Evolutionary conservation across 2,329 filamentous ascomycete genomes (phyloP).

Genomic region (Trichoderma harzianum): DNA sequence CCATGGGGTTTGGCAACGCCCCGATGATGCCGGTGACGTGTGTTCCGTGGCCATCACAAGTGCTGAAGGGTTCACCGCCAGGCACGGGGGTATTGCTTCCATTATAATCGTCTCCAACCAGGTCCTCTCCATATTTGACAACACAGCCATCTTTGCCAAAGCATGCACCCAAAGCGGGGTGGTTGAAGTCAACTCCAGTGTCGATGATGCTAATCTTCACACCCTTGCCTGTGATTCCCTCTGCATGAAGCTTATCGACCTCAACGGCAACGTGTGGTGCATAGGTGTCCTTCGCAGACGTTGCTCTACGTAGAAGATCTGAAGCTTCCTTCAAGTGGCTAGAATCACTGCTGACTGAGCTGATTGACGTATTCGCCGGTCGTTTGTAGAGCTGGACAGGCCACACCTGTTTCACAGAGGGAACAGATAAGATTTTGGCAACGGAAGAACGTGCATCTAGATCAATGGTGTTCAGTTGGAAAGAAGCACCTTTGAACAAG

Average conservation of each 20-base stretch:
- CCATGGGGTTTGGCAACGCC: constrained; percentile 34
- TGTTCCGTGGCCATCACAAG: constrained; percentile 42
- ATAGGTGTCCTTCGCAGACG: neutral
- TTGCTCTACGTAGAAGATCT: neutral
- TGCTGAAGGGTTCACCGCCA: constrained; percentile 35
- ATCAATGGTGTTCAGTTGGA: constrained; percentile 47
- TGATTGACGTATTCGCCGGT: constrained; percentile 31
- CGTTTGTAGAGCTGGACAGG: constrained; percentile 34
- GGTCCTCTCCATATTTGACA: constrained; percentile 41
- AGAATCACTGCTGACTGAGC: constrained; percentile 37
- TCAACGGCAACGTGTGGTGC: constrained; percentile 52
- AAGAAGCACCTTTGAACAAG: constrained; percentile 54
- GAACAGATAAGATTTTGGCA: constrained; percentile 38
- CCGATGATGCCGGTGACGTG: constrained; percentile 45
- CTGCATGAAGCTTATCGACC: constrained; percentile 49
- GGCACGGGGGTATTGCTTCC: constrained; percentile 32
- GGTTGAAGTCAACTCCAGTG: constrained; percentile 47
- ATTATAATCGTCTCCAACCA: constrained; percentile 39
- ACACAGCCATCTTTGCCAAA: constrained; percentile 43
- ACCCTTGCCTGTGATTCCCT: constrained; percentile 49
- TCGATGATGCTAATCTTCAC: constrained; percentile 54
- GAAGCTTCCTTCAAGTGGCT: constrained; percentile 19
- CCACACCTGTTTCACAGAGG: constrained; percentile 49
- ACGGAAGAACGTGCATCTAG: constrained; percentile 40
- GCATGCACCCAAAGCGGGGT: constrained; percentile 45